Evolutionary conservation across 495 filamentous ascomycete species (phyloP).

Genomic region (Annulohypoxylon stygium): DNA sequence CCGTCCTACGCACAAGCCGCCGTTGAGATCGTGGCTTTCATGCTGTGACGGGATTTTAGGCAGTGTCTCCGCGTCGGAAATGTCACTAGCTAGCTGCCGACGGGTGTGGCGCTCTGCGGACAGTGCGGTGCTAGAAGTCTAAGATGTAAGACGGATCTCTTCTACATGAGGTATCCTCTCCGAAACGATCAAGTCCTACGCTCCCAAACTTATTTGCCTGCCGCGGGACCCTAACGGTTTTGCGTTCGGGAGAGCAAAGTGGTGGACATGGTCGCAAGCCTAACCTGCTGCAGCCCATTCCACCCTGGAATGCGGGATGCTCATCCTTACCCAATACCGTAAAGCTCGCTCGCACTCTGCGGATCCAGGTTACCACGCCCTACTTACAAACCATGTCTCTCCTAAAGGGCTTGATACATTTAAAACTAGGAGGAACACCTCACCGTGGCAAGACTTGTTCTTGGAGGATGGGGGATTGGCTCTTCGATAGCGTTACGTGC

Average conservation of each 20-base stretch:
- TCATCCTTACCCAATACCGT: slow-evolving; percentile 41
- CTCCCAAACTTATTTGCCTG: slow-evolving; percentile 2
- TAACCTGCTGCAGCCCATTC: slow-evolving; percentile 31
- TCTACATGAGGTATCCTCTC: slow-evolving; percentile 4
- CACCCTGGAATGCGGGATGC: slow-evolving; percentile 25
- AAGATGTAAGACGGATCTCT: slow-evolving; percentile 17
- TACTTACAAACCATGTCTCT: slow-evolving; percentile 7
- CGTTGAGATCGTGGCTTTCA: not conserved
- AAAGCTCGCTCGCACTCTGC: slow-evolving; percentile 14
- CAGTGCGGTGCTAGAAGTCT: not conserved
- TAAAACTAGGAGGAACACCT: slow-evolving; percentile 32
- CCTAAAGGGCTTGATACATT: slow-evolving; percentile 24
- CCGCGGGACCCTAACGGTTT: slow-evolving; percentile 7
- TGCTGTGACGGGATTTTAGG: not conserved
- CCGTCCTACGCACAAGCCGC: not conserved
- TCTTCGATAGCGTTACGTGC: slow-evolving; percentile 19
- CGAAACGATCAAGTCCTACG: slow-evolving; percentile 1
- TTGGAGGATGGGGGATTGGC: slow-evolving; percentile 21
- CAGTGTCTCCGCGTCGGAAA: not conserved
- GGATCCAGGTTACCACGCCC: slow-evolving; percentile 33
- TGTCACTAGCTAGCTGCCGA: slow-evolving; percentile 3
- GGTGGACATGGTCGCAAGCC: slow-evolving; percentile 14
- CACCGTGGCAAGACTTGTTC: slow-evolving; percentile 1
- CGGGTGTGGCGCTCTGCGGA: slow-evolving; percentile 26
- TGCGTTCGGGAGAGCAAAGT: slow-evolving; percentile 17